Base-by-base conservation (phyloP, 176 grass and related monocot genomes). In the Carex cristatella region DNA sequence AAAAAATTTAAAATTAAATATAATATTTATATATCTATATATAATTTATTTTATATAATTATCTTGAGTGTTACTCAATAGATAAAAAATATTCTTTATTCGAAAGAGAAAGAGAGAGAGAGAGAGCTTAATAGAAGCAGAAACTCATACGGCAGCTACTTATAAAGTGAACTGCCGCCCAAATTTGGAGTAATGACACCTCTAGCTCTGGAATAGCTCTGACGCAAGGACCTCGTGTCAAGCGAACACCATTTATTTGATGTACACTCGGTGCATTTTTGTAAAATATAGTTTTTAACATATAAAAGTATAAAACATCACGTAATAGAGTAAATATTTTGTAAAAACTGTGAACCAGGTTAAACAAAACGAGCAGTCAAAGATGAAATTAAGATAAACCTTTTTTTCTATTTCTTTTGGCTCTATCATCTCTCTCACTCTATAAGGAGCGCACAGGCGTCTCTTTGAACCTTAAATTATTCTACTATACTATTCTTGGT, bases 361-460 rank as follows among this genome's bases (percentile, higher is more conserved):
- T 56, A 57, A 32, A 16, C 28, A 57, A 33, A 54, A 13, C 13
- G 0, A 12, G 9, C 23, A 28, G 48, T 76, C 19, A 14, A 23
- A 76, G 48, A 23, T 56, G 23, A 56, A 51, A 16, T 78, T 78
- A 78, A 78, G 51, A 78, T 57, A 78, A 78, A 57, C 74, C 27
- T 46, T 46, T 46, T 46, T 46, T 46, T 4, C 5, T 3, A 4
- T 75, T 53, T 14, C 5, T 71, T 10, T 19, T 4, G 7, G 19
- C 8, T 48, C 16, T 27, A 10, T 72, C 7, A 23, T 46, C 10
- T 12, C 18, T 70, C 69, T 19, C 73, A 56, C 49, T 76, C 23
- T 78, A 56, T 78, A 33, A 15, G 73, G 46, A 37, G 38, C 67
- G 38, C 67, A 44, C 7, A 71, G 15, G 16, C 0, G 1, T 31